Evolutionary conservation across 1,139 yeast genomes (phyloP), one percentile per base, ranked within the genome.

Genomic region (Entelexis paramagnoliae): DNA sequence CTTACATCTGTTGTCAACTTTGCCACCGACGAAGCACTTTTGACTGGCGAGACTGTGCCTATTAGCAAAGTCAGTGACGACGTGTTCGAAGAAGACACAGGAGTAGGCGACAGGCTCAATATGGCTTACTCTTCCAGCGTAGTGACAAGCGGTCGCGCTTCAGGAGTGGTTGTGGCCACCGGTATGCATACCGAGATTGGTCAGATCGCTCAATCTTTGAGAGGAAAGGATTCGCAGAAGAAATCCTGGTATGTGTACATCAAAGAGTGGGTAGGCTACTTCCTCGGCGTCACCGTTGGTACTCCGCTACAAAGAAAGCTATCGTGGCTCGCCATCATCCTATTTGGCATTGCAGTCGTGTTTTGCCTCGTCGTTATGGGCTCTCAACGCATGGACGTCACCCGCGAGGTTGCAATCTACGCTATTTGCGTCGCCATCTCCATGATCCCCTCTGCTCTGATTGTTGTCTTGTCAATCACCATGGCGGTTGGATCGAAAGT

Each of bases 401-500:
- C 76, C 56, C 75, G 72, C 51, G 83, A 82, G 59, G 91, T 84
- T 34, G 91, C 89, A 22, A 80, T 83, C 51, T 84, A 84, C 63
- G 93, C 94, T 16, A 81, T 84, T 61, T 83, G 88, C 67, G 86
- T 81, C 50, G 91, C 91, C 1, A 72, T 83, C 48, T 80, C 91
- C 3, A 83, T 83, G 91, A 83, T 83, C 62, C 94, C 93, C 2
- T 83, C 89, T 3, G 80, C 89, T 0, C 73, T 84, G 60, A 81
- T 83, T 54, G 93, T 83, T 39, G 93, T 84, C 20, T 74, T 84
- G 55, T 83, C 93, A 16, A 83, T 84, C 56, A 83, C 93, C 4
- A 83, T 84, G 91, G 89, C 93, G 8, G 82, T 83, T 55, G 93
- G 93, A 24, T 84, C 93, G 36, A 82, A 81, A 60, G 83, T 79